Conservation (phyloP, 1,284 basidiomycete species). For the Tilletia indica region DNA sequence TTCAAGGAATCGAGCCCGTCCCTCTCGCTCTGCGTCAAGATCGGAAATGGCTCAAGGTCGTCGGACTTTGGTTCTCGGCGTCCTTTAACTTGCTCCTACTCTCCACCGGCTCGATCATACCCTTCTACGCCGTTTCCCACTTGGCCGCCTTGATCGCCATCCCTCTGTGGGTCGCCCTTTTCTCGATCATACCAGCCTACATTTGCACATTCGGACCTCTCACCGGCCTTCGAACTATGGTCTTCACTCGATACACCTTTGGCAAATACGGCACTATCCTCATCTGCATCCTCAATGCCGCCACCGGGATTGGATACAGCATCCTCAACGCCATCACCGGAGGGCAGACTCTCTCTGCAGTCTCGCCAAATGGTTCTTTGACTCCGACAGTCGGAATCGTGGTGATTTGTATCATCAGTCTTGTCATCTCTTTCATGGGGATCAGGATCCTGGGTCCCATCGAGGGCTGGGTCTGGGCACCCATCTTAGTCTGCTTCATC, state of each 20-base stretch:
- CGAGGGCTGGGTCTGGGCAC: slow-evolving; percentile 72
- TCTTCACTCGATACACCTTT: slow-evolving; percentile 61
- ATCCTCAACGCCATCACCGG: slow-evolving; percentile 68
- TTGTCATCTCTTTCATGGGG: slow-evolving; percentile 78
- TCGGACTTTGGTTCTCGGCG: slow-evolving; percentile 47
- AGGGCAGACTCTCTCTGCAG: slow-evolving; percentile 58
- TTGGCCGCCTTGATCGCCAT: slow-evolving; percentile 57
- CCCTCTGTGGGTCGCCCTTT: slow-evolving; percentile 56
- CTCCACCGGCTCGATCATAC: slow-evolving; percentile 65
- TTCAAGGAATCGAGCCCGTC: slow-evolving; percentile 39
- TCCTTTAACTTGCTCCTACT: slow-evolving; percentile 59
- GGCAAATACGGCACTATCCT: slow-evolving; percentile 65
- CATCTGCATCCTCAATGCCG: slow-evolving; percentile 61
- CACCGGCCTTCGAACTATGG: slow-evolving; percentile 67
- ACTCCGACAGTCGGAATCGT: slow-evolving; percentile 74
- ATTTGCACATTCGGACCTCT: slow-evolving; percentile 62
- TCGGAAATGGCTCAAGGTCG: slow-evolving; percentile 59
- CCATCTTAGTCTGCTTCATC: slow-evolving; percentile 69
- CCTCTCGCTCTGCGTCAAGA: slow-evolving; percentile 28
- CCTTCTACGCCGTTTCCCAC: slow-evolving; percentile 63
- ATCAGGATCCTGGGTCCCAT: slow-evolving; percentile 70
- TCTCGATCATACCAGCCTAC: slow-evolving; percentile 46
- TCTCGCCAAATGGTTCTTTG: slow-evolving; percentile 51
- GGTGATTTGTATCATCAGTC: slow-evolving; percentile 73
- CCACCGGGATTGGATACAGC: slow-evolving; percentile 44